phyloP scores from a whole-genome alignment of 495 filamentous ascomycete species.

The Diplogelasinospora grovesii region DNA sequence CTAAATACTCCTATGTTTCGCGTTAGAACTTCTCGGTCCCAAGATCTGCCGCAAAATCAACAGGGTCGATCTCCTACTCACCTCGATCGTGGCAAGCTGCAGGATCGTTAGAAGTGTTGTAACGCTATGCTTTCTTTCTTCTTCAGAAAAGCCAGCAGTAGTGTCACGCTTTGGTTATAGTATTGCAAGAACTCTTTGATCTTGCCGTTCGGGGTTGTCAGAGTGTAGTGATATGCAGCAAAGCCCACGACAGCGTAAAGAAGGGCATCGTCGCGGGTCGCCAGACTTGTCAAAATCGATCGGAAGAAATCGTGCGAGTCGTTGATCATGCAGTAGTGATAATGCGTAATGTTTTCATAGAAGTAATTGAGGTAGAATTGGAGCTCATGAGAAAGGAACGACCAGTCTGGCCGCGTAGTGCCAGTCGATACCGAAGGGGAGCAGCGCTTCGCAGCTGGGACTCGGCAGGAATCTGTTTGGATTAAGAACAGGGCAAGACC shows the following conservation, averaged over 20 bases:
- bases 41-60: not conserved
- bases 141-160: constrained; percentile 65
- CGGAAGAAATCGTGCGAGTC: constrained; percentile 66
- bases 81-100: constrained; percentile 90
- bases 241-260: constrained; percentile 89
- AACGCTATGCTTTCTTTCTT: constrained; percentile 60
- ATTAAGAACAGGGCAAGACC: no score
- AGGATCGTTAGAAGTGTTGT: constrained; percentile 84
- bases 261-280: constrained; percentile 72
- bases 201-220: constrained; percentile 59
- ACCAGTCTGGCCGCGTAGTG: constrained; percentile 34
- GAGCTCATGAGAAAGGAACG: constrained; percentile 57
- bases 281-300: constrained; percentile 60
- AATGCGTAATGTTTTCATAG: constrained; percentile 62
- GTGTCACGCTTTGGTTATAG: constrained; percentile 77
- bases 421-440: no score
- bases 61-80: no score
- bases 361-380: constrained; percentile 76
- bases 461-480: no score
- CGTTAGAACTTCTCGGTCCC: constrained; percentile 6
- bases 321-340: constrained; percentile 73
- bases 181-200: constrained; percentile 80
- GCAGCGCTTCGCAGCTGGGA: no score
- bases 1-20: constrained; percentile 73
- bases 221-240: constrained; percentile 78